These are phyloP conservation scores for Phytopythium delawarense DNA, from an alignment of 352 stramenopile species.

Conservation along the genomic window DNA sequence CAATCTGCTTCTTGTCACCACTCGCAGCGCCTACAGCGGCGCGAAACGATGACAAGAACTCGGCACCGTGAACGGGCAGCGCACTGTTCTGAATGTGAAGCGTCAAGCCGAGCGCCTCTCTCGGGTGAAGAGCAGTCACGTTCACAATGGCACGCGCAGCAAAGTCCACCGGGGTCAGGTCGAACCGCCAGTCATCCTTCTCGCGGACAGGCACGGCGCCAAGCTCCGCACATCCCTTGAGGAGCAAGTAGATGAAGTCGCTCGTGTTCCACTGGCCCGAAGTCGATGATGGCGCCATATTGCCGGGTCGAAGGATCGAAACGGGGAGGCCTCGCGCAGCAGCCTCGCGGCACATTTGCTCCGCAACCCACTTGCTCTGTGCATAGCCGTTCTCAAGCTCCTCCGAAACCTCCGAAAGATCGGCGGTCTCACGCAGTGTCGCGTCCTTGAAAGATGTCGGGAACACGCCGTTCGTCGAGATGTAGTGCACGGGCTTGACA, in stretches of 20 bases:
- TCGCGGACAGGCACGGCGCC: conserved; percentile 49
- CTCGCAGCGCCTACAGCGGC: conserved; percentile 12
- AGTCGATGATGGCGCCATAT: conserved; percentile 73
- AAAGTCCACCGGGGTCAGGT: conserved; percentile 92
- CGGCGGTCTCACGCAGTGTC: conserved; percentile 42
- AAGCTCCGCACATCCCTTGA: conserved; percentile 73
- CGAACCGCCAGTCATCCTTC: conserved; percentile 68
- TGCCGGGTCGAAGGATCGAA: conserved; percentile 85
- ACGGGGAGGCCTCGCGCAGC: conserved; percentile 77
- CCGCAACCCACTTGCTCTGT: conserved; percentile 91
- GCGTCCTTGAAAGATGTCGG: conserved; percentile 32
- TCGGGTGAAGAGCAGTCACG: conserved; percentile 54
- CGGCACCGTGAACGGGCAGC: conserved; percentile 32
- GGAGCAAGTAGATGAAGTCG: conserved; percentile 89
- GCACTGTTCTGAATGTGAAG: conserved; percentile 72
- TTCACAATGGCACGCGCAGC: conserved; percentile 82
- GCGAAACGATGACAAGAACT: conserved; percentile 46
- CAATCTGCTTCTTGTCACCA: conserved; percentile 18
- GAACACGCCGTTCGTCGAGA: conserved; percentile 92
- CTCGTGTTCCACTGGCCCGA: conserved; percentile 81
- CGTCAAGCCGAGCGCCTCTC: conserved; percentile 53
- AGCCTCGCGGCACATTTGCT: conserved; percentile 83
- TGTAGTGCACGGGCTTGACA: conserved; percentile 87
- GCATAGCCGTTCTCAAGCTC: conserved; percentile 81
- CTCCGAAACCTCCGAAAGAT: conserved; percentile 53